Base-by-base conservation (phyloP, 805 yeast species). In the Ascoidea asiatica region DNA sequence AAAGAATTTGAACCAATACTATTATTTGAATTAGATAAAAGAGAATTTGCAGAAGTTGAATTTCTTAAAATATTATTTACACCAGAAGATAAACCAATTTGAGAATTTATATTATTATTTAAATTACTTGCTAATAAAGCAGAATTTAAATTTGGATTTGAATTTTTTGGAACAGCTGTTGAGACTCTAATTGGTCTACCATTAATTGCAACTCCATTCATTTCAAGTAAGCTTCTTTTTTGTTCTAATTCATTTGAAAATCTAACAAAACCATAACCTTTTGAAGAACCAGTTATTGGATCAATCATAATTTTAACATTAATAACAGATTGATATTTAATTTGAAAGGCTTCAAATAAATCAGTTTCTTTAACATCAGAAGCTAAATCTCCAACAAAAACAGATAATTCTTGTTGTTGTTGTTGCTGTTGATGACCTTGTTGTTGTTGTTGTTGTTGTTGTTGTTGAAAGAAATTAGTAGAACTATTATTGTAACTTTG, bases 211-310 rank as follows among this genome's bases (percentile, higher is more conserved):
- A 70, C 69, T 4, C 95, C 95, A 61, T 83, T 89, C 95, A 87
- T 84, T 56, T 84, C 94, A 19, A 69, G 56, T 38, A 86, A 59
- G 0, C 95, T 87, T 43, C 77, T 70, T 52, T 77, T 80, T 60
- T 81, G 87, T 37, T 81, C 87, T 8, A 69, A 68, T 48, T 74
- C 79, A 46, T 71, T 70, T 35, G 68, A 55, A 57, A 88, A 87
- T 49, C 85, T 76, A n/a, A 87, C 85, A 65, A 89, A 89, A 2
- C 96, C 97, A 60, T 82, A 88, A 11, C 95, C 95, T 56, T 84
- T 79, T 5, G 90, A 75, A 42, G 70, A 70, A 23, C 81, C 80
- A 1, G 95, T 78, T 11, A 61, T 57, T 37, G 77, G 79, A 59
- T 88, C 95, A 42, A 73, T 60, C 79, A 88, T 86, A 49, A 88